phyloP scores from a whole-genome alignment of 2,329 filamentous ascomycete genomes.

The Dendrostoma leiphaemia region DNA sequence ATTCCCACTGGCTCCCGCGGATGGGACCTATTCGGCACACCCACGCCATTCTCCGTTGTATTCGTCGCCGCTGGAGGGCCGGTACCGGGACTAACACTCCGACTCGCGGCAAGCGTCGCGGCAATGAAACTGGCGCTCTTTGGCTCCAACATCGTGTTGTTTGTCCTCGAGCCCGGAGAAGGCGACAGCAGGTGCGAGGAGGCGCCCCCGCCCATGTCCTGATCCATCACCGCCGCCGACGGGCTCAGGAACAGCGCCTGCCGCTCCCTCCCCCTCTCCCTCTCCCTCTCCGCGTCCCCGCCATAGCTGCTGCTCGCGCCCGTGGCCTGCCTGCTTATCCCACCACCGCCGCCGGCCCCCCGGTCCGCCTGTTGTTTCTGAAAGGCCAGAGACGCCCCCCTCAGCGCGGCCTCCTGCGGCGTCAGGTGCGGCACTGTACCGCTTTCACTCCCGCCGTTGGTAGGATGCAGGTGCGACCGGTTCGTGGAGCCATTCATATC shows the following conservation, averaged over 20 bases:
- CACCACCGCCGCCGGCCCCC: slow-evolving; percentile 45
- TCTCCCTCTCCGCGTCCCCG: slow-evolving; percentile 18
- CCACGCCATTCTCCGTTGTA: neutral
- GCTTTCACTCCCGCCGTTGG: neutral
- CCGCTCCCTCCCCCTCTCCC: slow-evolving; percentile 23
- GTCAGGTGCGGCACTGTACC: slow-evolving; percentile 6
- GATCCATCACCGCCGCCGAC: neutral
- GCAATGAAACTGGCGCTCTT: slow-evolving; percentile 62
- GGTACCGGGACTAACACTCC: slow-evolving; percentile 53
- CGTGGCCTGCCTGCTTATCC: slow-evolving; percentile 40
- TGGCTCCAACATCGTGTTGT: slow-evolving; percentile 18
- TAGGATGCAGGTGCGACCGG: neutral
- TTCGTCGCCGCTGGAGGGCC: slow-evolving; percentile 30
- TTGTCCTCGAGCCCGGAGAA: slow-evolving; percentile 6
- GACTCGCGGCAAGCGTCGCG: slow-evolving; percentile 59
- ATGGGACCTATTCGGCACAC: slow-evolving; percentile 24
- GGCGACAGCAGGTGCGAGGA: slow-evolving; percentile 18
- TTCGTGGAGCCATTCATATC: too few species aligned
- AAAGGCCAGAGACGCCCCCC: slow-evolving; percentile 56
- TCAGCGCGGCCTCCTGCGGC: slow-evolving; percentile 40
- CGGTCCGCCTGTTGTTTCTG: slow-evolving; percentile 35
- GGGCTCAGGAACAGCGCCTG: slow-evolving; percentile 25
- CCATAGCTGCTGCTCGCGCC: slow-evolving; percentile 28
- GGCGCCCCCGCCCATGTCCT: slow-evolving; percentile 7
- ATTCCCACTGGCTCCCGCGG: slow-evolving; percentile 13